Conservation (phyloP, 306 rosid genomes). For the Lathyrus tuberosus region DNA sequence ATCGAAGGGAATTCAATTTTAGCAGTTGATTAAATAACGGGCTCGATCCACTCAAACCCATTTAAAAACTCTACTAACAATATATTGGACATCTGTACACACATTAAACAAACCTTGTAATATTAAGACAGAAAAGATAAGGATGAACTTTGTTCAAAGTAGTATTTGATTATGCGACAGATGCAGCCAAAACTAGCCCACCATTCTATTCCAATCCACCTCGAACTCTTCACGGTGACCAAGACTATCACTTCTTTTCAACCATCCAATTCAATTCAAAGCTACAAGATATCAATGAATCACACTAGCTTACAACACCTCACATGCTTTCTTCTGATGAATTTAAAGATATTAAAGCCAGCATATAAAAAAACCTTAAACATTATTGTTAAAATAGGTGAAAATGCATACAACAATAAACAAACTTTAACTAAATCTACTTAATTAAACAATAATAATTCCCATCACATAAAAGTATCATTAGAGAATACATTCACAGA, state of each 20-base stretch:
- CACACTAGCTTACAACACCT: background rate
- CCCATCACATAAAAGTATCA: slow-evolving; percentile 34
- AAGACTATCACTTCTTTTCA: slow-evolving; percentile 24
- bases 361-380: background rate
- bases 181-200: slow-evolving; percentile 38
- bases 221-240: slow-evolving; percentile 17
- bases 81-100: too few species aligned
- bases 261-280: slow-evolving; percentile 3
- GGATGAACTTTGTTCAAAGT: slow-evolving; percentile 19
- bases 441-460: slow-evolving; percentile 15
- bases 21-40: too few species aligned
- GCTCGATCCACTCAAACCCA: too few species aligned
- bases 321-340: background rate
- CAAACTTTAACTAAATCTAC: slow-evolving; percentile 7
- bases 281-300: background rate
- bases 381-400: slow-evolving; percentile 15
- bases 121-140: background rate
- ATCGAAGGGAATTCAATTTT: too few species aligned
- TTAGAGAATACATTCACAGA: slow-evolving; percentile 40
- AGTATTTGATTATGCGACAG: slow-evolving; percentile 1
- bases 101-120: too few species aligned
- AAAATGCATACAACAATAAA: slow-evolving; percentile 28
- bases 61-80: too few species aligned
- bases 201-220: slow-evolving; percentile 5
- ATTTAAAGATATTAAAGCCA: background rate